Conservation (phyloP, 2,329 filamentous ascomycete species). For the Pestalotiopsis sp. region DNA sequence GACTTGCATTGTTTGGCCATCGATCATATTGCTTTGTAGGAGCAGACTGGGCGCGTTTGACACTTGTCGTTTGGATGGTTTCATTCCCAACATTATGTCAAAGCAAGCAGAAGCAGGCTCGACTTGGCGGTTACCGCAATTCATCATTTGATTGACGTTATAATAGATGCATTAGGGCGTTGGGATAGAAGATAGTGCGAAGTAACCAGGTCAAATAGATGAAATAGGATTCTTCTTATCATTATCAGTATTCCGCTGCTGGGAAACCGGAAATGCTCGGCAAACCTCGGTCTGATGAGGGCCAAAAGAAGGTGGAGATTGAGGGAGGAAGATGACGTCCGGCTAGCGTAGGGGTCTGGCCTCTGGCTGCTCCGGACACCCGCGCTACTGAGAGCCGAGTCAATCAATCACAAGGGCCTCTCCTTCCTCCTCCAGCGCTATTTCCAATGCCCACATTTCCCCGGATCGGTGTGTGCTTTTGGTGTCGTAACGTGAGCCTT, state of each 20-base stretch:
- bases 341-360: background rate
- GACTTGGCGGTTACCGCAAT: no score
- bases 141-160: no score
- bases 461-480: background rate
- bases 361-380: background rate
- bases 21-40: no score
- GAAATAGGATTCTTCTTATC: no score
- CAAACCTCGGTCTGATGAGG: conserved; percentile 1
- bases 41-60: no score
- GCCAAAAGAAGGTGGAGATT: background rate
- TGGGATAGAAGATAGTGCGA: no score
- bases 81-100: no score
- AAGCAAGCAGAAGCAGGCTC: no score
- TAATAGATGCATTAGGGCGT: no score
- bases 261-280: background rate
- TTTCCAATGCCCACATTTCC: background rate
- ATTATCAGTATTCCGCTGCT: background rate
- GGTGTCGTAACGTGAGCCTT: background rate
- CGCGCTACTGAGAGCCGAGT: background rate
- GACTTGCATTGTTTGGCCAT: no score
- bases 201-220: no score
- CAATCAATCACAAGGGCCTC: background rate
- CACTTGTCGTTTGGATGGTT: no score
- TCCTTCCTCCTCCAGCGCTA: background rate
- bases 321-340: conserved; percentile 1